Conservation (phyloP, 192 early-diverging fungal genomes). For the Rhizoclosmatium globosum region DNA sequence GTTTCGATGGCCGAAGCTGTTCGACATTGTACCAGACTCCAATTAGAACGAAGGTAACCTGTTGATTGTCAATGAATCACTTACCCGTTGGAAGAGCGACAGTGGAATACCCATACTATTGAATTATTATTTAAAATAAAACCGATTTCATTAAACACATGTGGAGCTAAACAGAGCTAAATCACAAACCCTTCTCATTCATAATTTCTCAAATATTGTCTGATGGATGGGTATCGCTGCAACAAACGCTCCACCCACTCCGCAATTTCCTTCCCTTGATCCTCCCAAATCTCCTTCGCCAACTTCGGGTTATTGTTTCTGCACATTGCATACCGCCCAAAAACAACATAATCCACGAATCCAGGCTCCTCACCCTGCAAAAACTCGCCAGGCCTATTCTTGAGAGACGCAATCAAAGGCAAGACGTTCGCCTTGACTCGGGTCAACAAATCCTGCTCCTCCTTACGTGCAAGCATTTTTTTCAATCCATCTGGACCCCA, state of each 20-base stretch:
- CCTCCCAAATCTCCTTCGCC: slow-evolving; percentile 42
- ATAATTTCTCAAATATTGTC: slow-evolving; percentile 13
- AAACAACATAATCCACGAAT: slow-evolving; percentile 44
- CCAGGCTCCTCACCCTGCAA: slow-evolving; percentile 45
- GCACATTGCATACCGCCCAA: slow-evolving; percentile 48
- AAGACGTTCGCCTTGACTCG: slow-evolving; percentile 34
- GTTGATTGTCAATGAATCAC: too few relatives aligned
- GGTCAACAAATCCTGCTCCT: slow-evolving; percentile 20
- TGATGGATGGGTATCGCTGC: slow-evolving; percentile 15
- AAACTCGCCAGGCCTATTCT: slow-evolving; percentile 44
- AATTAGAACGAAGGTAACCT: too few relatives aligned
- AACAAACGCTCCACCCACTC: slow-evolving; percentile 36
- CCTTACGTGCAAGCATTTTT: not conserved
- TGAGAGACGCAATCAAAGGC: slow-evolving; percentile 36
- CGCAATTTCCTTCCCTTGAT: slow-evolving; percentile 37
- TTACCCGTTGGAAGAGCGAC: too few relatives aligned
- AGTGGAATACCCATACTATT: too few relatives aligned
- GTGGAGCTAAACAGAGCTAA: too few relatives aligned
- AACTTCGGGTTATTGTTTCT: slow-evolving; percentile 28
- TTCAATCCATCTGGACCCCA: slow-evolving; percentile 32
- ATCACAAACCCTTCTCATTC: slow-evolving; percentile 1
- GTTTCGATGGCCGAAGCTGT: too few relatives aligned
- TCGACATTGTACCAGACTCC: too few relatives aligned
- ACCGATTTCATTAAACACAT: too few relatives aligned
- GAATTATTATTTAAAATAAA: too few relatives aligned